Conservation (phyloP, 495 filamentous ascomycete species). For the Neurospora hispaniola region DNA sequence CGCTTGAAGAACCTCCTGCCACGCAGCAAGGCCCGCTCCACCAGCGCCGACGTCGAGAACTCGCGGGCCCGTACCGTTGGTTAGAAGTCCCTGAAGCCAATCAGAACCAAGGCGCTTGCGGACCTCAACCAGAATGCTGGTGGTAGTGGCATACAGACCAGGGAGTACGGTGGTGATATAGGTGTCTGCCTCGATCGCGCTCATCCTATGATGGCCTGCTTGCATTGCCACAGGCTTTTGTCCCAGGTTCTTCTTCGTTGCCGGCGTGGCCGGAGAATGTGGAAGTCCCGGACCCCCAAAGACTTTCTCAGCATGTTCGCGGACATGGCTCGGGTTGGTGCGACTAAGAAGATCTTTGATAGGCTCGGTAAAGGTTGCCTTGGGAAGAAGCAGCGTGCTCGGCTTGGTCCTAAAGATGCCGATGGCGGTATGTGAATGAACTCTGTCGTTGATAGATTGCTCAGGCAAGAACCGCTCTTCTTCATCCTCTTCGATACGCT, state of each 20-base stretch:
- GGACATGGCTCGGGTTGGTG: slow-evolving; percentile 61
- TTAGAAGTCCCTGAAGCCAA: slow-evolving; percentile 64
- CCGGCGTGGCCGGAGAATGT: slow-evolving; percentile 44
- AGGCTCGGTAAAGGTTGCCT: slow-evolving; percentile 52
- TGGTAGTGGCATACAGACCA: slow-evolving; percentile 61
- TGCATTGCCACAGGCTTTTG: slow-evolving; percentile 62
- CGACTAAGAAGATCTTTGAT: slow-evolving; percentile 54
- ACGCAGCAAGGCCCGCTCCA: slow-evolving; percentile 75
- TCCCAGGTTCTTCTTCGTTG: slow-evolving; percentile 29
- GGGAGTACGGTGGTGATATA: slow-evolving; percentile 73
- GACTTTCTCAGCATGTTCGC: slow-evolving; percentile 50
- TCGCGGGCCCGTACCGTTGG: slow-evolving; percentile 52
- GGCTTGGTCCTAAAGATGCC: slow-evolving; percentile 59
- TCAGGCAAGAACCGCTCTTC: neutral
- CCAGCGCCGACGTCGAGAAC: slow-evolving; percentile 79
- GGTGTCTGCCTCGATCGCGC: slow-evolving; percentile 76
- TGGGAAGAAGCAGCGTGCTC: slow-evolving; percentile 59
- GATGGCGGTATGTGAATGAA: slow-evolving; percentile 55
- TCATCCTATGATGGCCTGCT: slow-evolving; percentile 62
- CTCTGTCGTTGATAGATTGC: slow-evolving; percentile 17
- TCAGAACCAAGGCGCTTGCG: slow-evolving; percentile 71
- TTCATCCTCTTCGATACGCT: slow-evolving; percentile 19
- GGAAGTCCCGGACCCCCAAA: slow-evolving; percentile 72
- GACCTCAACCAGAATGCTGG: slow-evolving; percentile 69
- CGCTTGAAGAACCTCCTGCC: slow-evolving; percentile 69